Base-by-base conservation (phyloP, 306 rosid genomes). In the Prunus campanulata region DNA sequence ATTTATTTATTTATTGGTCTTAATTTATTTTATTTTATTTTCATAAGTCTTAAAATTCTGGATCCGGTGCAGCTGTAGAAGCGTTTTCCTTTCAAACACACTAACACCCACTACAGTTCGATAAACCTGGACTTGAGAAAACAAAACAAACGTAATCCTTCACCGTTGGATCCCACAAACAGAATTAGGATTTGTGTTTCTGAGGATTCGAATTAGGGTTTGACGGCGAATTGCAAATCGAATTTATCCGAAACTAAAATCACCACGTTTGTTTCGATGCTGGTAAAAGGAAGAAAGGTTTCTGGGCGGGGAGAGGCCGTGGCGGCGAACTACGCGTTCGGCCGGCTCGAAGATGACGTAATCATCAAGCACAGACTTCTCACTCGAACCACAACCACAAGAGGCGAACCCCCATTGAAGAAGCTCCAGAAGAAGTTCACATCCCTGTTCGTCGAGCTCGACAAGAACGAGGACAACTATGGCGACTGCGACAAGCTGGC, bases 401-500 rank as follows among this genome's bases (percentile, higher is more conserved):
- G 97, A 49, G 97, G 97, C 30, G 96, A 94, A 8, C 98, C 98
- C 32, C 25, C 98, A 0, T 66, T 92, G 84, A 95, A 90, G 85
- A 95, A 95, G 86, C 97, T 94, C 66, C 98, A 89, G 84, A 92
- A 94, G 76, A 92, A 92, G 87, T 92, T 94, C 79, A 89, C 96
- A 5, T 81, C 97, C 50, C 84, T 89, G 35, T 89, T 86, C 47
- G 68, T 87, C 4, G 98, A 94, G 81, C 71, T 87, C 1, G 95
- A 90, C 59, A 90, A 87, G 77, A 88, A 88, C 1, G 94, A 85
- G 3, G 80, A 77, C 20, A 92, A 85, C 82, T 75, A 72, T 68
- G 81, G 64, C 18, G 96, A 93, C 70, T 88, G 94, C 20, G 98
- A 93, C 2, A 91, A 86, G 79, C 91, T 90, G 13, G 91, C 91